These are phyloP conservation scores for Coemansia sp. DNA, from an alignment of 192 early-diverging fungal species.

Conservation along the genomic window DNA sequence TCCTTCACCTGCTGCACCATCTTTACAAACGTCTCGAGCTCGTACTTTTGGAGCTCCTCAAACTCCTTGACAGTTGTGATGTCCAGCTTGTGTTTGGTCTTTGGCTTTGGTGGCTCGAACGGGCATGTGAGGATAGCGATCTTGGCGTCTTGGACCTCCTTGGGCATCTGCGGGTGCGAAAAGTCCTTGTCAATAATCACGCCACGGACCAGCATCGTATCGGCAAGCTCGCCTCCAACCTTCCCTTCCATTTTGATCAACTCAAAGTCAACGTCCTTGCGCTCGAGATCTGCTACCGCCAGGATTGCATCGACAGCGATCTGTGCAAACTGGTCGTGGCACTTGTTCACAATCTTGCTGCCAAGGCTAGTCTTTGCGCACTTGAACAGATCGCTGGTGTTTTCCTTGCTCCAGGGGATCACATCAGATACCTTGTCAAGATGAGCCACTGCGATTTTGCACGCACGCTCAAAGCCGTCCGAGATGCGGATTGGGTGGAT, in stretches of 20 bases:
- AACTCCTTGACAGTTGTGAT: constrained; percentile 98
- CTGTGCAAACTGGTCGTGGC: constrained; percentile 95
- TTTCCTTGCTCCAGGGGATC: constrained; percentile 78
- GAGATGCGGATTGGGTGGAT: constrained; percentile 99
- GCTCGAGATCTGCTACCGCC: constrained; percentile 96
- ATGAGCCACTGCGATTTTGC: constrained; percentile 88
- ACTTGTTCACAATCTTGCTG: constrained; percentile 99
- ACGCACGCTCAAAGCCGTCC: constrained; percentile 97
- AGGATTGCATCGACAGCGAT: constrained; percentile 98
- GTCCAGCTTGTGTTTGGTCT: constrained; percentile 99
- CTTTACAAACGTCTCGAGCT: constrained; percentile 92
- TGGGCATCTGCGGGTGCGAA: constrained; percentile 99
- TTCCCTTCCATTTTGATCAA: constrained; percentile 99
- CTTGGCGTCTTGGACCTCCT: constrained; percentile 91
- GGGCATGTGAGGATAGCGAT: constrained; percentile 99
- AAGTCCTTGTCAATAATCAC: constrained; percentile 99
- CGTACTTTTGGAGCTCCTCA: constrained; percentile 94
- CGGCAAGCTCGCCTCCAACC: constrained; percentile 92
- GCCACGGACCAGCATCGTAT: constrained; percentile 92
- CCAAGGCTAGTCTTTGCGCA: constrained; percentile 97
- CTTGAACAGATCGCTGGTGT: constrained; percentile 84
- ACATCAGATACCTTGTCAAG: constrained; percentile 90
- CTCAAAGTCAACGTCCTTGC: constrained; percentile 99
- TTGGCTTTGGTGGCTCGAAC: constrained; percentile 99
- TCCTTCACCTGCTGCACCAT: constrained; percentile 99